Conservation (phyloP, 257 asterid species). For the Scutellaria minor region DNA sequence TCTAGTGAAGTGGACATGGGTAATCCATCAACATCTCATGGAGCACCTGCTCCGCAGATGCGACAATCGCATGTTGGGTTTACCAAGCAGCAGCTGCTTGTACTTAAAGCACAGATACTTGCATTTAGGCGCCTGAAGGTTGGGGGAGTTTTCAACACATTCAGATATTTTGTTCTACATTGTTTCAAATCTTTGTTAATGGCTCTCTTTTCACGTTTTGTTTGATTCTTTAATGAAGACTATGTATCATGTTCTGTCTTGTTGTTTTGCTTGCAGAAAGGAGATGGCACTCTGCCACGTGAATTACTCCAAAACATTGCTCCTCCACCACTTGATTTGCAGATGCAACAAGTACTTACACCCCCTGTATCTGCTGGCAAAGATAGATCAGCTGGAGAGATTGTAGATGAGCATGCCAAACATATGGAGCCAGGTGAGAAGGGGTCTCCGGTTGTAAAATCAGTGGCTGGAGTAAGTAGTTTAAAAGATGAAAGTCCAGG, state of each 20-base stretch:
- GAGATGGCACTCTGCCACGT: slow-evolving; percentile 87
- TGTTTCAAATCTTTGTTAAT: slow-evolving; percentile 28
- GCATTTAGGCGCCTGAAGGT: slow-evolving; percentile 99
- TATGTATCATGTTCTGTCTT: slow-evolving; percentile 19
- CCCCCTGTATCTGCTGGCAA: slow-evolving; percentile 54
- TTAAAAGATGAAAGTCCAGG: slow-evolving; percentile 60
- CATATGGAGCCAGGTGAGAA: slow-evolving; percentile 61
- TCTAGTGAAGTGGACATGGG: slow-evolving; percentile 66
- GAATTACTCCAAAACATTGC: slow-evolving; percentile 90
- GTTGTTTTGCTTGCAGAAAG: slow-evolving; percentile 69
- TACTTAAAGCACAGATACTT: slow-evolving; percentile 97
- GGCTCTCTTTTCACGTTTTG: slow-evolving; percentile 16
- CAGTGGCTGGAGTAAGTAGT: slow-evolving; percentile 48
- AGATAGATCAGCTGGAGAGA: slow-evolving; percentile 61
- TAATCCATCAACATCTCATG: slow-evolving; percentile 62
- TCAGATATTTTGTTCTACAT: slow-evolving; percentile 21
- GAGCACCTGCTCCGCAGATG: slow-evolving; percentile 49
- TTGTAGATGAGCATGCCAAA: slow-evolving; percentile 55
- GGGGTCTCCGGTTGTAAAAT: slow-evolving; percentile 50
- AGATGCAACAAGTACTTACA: slow-evolving; percentile 55
- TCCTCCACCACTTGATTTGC: slow-evolving; percentile 82
- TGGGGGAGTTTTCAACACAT: slow-evolving; percentile 35
- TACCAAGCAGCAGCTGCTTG: slow-evolving; percentile 93
- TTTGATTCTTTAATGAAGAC: slow-evolving; percentile 15
- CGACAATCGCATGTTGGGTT: slow-evolving; percentile 67